Base-by-base conservation (phyloP, 345 rosid species). In the Salix brachista region DNA sequence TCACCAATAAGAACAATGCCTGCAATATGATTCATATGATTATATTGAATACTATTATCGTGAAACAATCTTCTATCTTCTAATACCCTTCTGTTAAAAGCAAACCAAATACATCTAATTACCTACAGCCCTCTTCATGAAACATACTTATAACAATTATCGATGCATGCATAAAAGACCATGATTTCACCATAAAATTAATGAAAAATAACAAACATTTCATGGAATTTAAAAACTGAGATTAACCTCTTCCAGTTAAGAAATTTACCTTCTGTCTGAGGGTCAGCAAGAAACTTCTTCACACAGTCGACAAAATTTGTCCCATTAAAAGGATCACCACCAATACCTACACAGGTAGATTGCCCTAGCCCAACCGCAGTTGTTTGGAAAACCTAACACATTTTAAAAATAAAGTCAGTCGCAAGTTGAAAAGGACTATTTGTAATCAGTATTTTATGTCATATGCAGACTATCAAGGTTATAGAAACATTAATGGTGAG, bases 241-340 rank as follows among this genome's bases (percentile, higher is more conserved):
- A 23, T 62, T 28, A 62, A 12, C 13, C 30, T 62, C 66, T n/a
- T 62, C 66, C 52, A 5, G 8, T 8, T 32, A 7, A 62, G 7
- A 65, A 72, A 14, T 69, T 72, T 86, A 95, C 98, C 98, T 91
- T 95, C 97, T 8, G 99, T 95, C 78, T 91, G 99, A 36, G 98
- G 93, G 86, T 95, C 98, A 71, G 81, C 89, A 67, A 95, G 86
- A 79, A 95, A 95, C 76, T 85, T 95, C 81, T 91, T 78, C 56
- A 91, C 76, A 87, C 98, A 95, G 80, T 95, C 98, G 39, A 95
- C 94, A 80, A 95, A 95, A 85, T 95, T 95, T 66, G 99, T 95
- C n/a, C 98, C 99, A 71, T 95, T 95, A 80, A 93, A 95, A 71
- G 98, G 99, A 88, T 95, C 99, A 8, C 98, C 98, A 42, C 99